Conservation (phyloP, 192 early-diverging fungal species). For the Mortierella claussenii region DNA sequence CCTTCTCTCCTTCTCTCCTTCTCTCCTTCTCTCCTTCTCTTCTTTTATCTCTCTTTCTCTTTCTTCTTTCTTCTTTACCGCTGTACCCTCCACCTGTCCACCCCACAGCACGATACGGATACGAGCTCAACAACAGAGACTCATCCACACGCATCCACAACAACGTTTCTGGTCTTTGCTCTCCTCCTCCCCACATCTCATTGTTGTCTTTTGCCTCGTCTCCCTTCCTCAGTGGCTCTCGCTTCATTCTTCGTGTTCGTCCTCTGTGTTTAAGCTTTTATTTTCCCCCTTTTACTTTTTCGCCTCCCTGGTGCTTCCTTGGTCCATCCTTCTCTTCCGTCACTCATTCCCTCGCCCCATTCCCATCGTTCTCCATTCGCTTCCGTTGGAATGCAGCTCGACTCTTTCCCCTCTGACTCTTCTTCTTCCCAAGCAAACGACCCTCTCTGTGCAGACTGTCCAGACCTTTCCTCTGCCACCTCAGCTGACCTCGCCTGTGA, state of each 20-base stretch:
- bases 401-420: slow-evolving; percentile 24
- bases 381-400: slow-evolving; percentile 34
- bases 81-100: not conserved
- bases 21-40: slow-evolving; percentile 3
- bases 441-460: not conserved
- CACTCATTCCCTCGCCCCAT: too few relatives aligned
- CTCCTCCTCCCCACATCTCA: not conserved
- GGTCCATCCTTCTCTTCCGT: not conserved
- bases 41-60: not conserved
- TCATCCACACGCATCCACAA: too few relatives aligned
- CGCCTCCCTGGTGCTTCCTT: not conserved
- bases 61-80: not conserved
- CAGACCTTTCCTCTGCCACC: not conserved
- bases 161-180: too few relatives aligned
- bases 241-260: not conserved
- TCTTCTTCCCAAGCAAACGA: slow-evolving; percentile 6
- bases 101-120: too few relatives aligned
- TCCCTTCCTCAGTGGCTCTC: slow-evolving; percentile 4
- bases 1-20: not conserved
- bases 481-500: slow-evolving; percentile 6
- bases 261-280: too few relatives aligned
- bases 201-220: not conserved
- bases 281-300: not conserved
- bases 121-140: too few relatives aligned
- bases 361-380: not conserved